Evolutionary conservation across 805 yeast species (phyloP).

Genomic region (Middelhovenomyces tepae): DNA sequence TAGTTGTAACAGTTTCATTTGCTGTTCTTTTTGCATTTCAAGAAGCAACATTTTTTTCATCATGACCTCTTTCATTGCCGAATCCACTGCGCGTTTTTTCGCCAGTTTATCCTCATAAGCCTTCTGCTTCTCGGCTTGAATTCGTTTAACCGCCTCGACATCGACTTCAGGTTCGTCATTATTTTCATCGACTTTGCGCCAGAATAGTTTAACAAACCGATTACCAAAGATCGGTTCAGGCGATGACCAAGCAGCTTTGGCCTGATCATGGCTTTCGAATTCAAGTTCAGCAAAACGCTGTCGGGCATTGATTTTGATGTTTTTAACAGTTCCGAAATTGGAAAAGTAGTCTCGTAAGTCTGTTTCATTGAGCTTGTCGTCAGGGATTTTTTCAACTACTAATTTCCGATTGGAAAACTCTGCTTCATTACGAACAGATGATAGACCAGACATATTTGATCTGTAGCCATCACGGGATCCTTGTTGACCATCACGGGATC

Average conservation of each 20-base stretch:
- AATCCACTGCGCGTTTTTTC: conserved; percentile 28
- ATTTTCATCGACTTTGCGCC: conserved; percentile 23
- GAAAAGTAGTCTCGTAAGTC: conserved; percentile 30
- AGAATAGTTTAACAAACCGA: conserved; percentile 41
- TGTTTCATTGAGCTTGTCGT: conserved; percentile 32
- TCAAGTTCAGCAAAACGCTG: conserved; percentile 32
- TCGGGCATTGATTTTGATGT: conserved; percentile 24
- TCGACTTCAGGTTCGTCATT: conserved; percentile 24
- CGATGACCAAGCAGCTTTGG: conserved; percentile 35
- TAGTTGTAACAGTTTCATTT: conserved; percentile 14
- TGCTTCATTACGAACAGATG: conserved; percentile 16
- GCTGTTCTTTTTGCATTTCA: conserved; percentile 24
- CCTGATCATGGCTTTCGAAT: conserved; percentile 30
- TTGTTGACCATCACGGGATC: conserved; percentile 5
- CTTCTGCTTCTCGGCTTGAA: conserved; percentile 34
- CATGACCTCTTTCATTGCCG: conserved; percentile 28
- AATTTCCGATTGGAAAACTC: conserved; percentile 26
- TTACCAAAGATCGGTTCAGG: conserved; percentile 40
- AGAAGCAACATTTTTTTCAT: conserved; percentile 30
- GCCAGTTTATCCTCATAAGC: conserved; percentile 33
- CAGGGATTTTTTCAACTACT: conserved; percentile 37
- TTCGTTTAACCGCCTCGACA: conserved; percentile 30
- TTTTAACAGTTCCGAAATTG: conserved; percentile 33
- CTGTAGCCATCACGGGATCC: conserved; percentile 7
- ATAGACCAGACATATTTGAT: conserved; percentile 8